Conservation (phyloP, 2,329 filamentous ascomycete species). For the Pseudogymnoascus sp. region DNA sequence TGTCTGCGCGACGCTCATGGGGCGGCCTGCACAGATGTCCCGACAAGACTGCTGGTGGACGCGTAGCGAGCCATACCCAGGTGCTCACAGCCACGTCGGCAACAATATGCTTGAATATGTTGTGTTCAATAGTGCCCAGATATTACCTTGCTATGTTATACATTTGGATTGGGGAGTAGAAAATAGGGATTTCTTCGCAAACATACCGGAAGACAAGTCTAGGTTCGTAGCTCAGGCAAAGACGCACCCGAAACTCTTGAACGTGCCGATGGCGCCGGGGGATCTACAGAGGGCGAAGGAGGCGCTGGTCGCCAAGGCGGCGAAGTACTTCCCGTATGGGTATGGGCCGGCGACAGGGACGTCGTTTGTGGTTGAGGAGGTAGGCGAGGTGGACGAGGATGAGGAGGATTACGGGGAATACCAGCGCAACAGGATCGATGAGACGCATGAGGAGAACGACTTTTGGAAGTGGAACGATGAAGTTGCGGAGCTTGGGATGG, state of each 20-base stretch:
- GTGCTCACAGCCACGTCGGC: constrained; percentile 34
- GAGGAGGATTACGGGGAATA: constrained; percentile 39
- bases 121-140: constrained; percentile 36
- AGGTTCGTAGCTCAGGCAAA: constrained; percentile 12
- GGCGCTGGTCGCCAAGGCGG: constrained; percentile 34
- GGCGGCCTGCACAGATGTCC: constrained; percentile 29
- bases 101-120: constrained; percentile 36
- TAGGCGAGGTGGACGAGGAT: constrained; percentile 36
- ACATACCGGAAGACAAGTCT: constrained; percentile 19
- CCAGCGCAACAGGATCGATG: constrained; percentile 28
- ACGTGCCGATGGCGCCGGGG: constrained; percentile 26
- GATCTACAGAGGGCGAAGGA: constrained; percentile 33
- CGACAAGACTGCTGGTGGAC: constrained; percentile 26
- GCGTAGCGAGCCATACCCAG: constrained; percentile 23
- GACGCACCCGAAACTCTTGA: constrained; percentile 16
- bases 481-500: not conserved
- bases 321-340: constrained; percentile 42
- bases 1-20: constrained; percentile 42
- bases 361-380: constrained; percentile 39
- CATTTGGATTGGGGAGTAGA: constrained; percentile 37
- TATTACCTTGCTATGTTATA: constrained; percentile 40
- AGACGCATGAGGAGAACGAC: constrained; percentile 16
- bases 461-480: constrained; percentile 23
- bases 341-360: constrained; percentile 37
- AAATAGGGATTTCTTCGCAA: constrained; percentile 24